A percentile compares a stretch with the other conserved stretches of the same genome.
phyloP scores from a whole-genome alignment of 1,284 basidiomycete genomes.

The Ustilago loliicola region DNA sequence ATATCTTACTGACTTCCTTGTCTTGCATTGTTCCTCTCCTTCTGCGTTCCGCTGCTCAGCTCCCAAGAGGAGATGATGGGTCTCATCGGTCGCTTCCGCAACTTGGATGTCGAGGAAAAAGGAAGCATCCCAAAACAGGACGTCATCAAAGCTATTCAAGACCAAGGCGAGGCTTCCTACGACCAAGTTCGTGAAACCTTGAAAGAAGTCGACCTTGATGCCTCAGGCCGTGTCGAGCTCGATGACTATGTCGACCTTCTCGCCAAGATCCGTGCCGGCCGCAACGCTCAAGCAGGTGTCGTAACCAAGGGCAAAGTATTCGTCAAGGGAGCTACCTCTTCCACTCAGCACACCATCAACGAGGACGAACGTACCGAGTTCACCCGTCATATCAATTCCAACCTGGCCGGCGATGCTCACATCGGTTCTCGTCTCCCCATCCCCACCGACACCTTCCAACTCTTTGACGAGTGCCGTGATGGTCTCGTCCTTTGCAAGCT shows the following conservation, averaged over 20 bases:
- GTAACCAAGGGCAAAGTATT: slow-evolving; percentile 84
- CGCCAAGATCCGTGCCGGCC: slow-evolving; percentile 78
- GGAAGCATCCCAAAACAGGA: slow-evolving; percentile 65
- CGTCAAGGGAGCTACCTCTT: slow-evolving; percentile 93
- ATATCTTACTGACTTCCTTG: neutral
- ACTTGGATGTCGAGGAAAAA: slow-evolving; percentile 68
- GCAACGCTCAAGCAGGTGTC: slow-evolving; percentile 71
- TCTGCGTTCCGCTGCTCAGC: slow-evolving; percentile 4
- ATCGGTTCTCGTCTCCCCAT: slow-evolving; percentile 87
- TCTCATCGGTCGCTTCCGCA: slow-evolving; percentile 64
- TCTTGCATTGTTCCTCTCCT: neutral
- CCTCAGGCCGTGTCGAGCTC: slow-evolving; percentile 93
- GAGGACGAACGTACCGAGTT: slow-evolving; percentile 96
- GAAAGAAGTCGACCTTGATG: slow-evolving; percentile 93
- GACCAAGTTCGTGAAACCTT: slow-evolving; percentile 77
- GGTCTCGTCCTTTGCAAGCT: slow-evolving; percentile 97
- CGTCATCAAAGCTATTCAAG: slow-evolving; percentile 66
- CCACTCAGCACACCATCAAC: slow-evolving; percentile 97
- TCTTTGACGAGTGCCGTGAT: slow-evolving; percentile 95
- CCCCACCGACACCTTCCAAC: slow-evolving; percentile 97
- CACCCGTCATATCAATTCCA: slow-evolving; percentile 95
- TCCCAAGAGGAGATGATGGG: slow-evolving; percentile 71
- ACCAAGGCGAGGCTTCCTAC: slow-evolving; percentile 62
- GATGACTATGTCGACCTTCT: slow-evolving; percentile 98
- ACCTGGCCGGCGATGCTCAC: slow-evolving; percentile 90